phyloP scores from a whole-genome alignment of 805 yeast species.

The Spathaspora sp. region DNA sequence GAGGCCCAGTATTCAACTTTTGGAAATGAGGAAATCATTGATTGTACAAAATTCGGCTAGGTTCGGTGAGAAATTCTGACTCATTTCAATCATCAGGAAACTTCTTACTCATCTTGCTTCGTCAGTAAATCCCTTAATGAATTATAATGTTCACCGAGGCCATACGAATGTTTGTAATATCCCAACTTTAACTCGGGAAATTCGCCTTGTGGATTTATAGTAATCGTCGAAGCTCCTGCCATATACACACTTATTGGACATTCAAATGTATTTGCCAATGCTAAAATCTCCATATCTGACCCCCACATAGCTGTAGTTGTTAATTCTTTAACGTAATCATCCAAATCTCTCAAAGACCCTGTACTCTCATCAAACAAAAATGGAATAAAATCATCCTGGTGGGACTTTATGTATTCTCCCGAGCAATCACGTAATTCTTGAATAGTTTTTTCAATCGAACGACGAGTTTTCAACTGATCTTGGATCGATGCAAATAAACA shows the following conservation, averaged over 20 bases:
- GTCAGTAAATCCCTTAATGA: constrained; percentile 39
- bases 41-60: not conserved
- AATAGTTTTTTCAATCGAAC: constrained; percentile 28
- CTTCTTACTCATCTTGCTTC: not conserved
- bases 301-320: constrained; percentile 92
- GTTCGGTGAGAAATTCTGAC: not conserved
- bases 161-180: constrained; percentile 79
- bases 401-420: constrained; percentile 57
- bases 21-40: not conserved
- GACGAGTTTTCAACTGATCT: constrained; percentile 68
- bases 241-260: constrained; percentile 74
- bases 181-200: constrained; percentile 56
- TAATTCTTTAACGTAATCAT: constrained; percentile 64
- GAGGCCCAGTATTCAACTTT: not conserved
- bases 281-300: constrained; percentile 87
- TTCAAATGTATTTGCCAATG: constrained; percentile 66
- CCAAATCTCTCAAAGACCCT: constrained; percentile 58
- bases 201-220: constrained; percentile 56
- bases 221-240: constrained; percentile 69
- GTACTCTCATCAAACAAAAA: constrained; percentile 80
- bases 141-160: constrained; percentile 94
- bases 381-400: constrained; percentile 74
- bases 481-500: constrained; percentile 84
- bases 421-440: constrained; percentile 60
- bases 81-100: not conserved